Conservation (phyloP, 2,329 filamentous ascomycete species). For the Diaporthe aspalathi region DNA sequence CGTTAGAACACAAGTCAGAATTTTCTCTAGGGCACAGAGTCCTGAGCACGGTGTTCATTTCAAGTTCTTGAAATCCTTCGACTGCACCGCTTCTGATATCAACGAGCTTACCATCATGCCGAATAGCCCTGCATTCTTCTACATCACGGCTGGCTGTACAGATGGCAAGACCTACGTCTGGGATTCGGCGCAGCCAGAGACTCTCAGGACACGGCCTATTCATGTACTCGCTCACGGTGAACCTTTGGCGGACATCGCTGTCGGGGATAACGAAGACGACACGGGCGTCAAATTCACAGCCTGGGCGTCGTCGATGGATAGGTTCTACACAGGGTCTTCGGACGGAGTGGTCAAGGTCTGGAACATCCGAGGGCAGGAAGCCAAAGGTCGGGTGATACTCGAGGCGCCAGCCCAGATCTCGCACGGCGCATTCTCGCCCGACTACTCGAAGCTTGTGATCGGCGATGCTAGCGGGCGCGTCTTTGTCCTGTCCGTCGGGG, state of each 20-base stretch:
- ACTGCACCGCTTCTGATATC: constrained; percentile 70
- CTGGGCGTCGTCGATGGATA: constrained; percentile 67
- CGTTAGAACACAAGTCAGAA: constrained; percentile 66
- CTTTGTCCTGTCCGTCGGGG: constrained; percentile 64
- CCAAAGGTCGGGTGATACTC: constrained; percentile 64
- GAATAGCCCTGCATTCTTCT: constrained; percentile 62
- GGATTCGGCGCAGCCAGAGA: constrained; percentile 60
- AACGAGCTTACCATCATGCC: constrained; percentile 71
- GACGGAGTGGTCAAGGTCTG: constrained; percentile 73
- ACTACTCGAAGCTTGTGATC: constrained; percentile 65
- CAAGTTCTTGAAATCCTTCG: constrained; percentile 63
- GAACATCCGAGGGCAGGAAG: constrained; percentile 63
- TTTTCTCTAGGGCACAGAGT: constrained; percentile 54
- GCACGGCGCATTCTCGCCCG: constrained; percentile 68
- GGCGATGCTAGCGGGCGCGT: constrained; percentile 72
- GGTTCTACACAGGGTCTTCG: constrained; percentile 73
- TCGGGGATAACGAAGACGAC: constrained; percentile 56
- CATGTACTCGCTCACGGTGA: constrained; percentile 66
- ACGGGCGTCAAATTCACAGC: constrained; percentile 73
- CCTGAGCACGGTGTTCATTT: constrained; percentile 51
- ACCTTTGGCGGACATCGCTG: constrained; percentile 33
- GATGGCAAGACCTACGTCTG: constrained; percentile 72
- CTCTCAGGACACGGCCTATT: constrained; percentile 63
- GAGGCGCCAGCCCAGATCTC: constrained; percentile 67
- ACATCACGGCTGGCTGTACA: constrained; percentile 71